phyloP scores from a whole-genome alignment of 805 yeast species.

The Candida multigemmis region DNA sequence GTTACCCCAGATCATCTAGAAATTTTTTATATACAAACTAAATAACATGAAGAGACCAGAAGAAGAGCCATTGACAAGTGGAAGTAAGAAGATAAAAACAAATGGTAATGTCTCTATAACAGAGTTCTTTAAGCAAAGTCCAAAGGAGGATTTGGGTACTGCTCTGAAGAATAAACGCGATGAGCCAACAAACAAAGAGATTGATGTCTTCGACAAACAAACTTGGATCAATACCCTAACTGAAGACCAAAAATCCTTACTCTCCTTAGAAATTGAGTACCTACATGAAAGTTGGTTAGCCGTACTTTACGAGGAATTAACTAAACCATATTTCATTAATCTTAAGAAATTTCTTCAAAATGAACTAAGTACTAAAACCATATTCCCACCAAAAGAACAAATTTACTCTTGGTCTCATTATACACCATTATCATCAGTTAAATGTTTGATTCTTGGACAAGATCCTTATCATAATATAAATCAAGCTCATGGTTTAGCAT shows the following conservation, averaged over 20 bases:
- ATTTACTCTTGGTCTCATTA: slow-evolving; percentile 88
- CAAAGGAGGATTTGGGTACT: background rate
- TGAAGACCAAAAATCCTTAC: slow-evolving; percentile 39
- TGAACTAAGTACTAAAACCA: slow-evolving; percentile 33
- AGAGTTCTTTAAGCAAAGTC: slow-evolving; percentile 7
- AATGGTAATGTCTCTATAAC: no score
- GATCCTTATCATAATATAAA: slow-evolving; percentile 91
- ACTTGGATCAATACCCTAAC: slow-evolving; percentile 43
- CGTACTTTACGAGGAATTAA: slow-evolving; percentile 57
- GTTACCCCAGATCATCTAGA: no score
- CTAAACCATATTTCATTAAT: slow-evolving; percentile 74
- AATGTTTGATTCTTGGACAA: slow-evolving; percentile 83
- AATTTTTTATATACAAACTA: no score
- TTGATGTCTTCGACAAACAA: slow-evolving; percentile 33
- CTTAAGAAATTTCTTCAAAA: slow-evolving; percentile 54
- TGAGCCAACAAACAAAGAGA: slow-evolving; percentile 1
- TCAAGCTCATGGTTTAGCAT: slow-evolving; percentile 96
- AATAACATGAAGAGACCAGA: no score
- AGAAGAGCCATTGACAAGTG: no score
- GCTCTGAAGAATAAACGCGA: background rate
- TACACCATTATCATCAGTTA: slow-evolving; percentile 67
- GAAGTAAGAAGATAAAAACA: no score
- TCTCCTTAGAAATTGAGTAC: slow-evolving; percentile 59
- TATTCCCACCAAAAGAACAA: slow-evolving; percentile 73
- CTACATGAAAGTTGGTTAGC: slow-evolving; percentile 76